Evolutionary conservation across 2,329 filamentous ascomycete genomes (phyloP), one percentile per base, ranked within the genome.

Genomic region (Pseudonectria foliicola): DNA sequence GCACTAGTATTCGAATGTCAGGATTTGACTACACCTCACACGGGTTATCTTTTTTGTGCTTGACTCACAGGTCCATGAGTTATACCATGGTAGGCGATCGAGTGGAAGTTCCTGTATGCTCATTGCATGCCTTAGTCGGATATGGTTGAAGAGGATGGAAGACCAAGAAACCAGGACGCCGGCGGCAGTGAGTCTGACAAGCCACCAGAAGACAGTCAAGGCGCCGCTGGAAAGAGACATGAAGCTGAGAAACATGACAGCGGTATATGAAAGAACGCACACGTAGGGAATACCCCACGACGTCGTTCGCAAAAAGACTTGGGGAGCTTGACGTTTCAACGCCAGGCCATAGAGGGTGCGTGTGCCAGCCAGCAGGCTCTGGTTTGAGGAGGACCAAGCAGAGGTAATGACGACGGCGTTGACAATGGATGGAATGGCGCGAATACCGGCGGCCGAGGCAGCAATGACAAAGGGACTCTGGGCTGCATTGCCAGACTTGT

Each of bases 371-470:
- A 69, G 63, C 24, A 88, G 63, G 50, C 72, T 75, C 45, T 81
- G 77, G 46, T 87, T 87, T 1, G 74, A 77, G 0, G 81, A 71
- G 0, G 81, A 85, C 61, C 76, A 80, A 0, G 80, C 82, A 0
- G 80, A 82, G 0, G 79, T 84, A 45, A 88, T 69, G 46, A 89
- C 80, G 16, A 88, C 68, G 25, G 82, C 83, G 55, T 90, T 90
- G 59, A 89, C 79, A 35, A 89, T 73, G 6, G 76, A 77, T 0
- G 82, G 80, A 4, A 88, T 71, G 6, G 71, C 79, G 4, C 66
- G 68, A 38, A 88, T 79, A 1, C 80, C 77, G 3, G 82, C 83
- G 21, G 75, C 71, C 10, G 72, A 68, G 25, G 81, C 77, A 13
- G 82, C 84, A 43, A 88, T 84, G 39, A 89, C 82, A 49, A 80